phyloP scores from a whole-genome alignment of 768 basidiomycete species.

The Leccinum longicurvipes region DNA sequence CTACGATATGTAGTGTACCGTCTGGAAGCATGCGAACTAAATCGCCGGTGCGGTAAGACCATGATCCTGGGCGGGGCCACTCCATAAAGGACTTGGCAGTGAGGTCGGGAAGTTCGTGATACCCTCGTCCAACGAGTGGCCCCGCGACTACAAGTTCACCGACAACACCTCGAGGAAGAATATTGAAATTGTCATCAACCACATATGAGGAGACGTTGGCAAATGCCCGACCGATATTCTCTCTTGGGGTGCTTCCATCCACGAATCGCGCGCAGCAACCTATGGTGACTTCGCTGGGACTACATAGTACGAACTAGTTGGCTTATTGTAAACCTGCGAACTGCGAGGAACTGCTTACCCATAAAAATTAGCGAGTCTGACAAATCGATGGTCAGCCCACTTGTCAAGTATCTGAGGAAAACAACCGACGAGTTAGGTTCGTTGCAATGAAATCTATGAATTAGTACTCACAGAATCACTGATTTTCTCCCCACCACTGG shows the following conservation, averaged over 20 bases:
- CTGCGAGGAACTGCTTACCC: conserved; percentile 28
- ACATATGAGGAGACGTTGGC: conserved; percentile 35
- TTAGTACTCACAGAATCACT: conserved; percentile 41
- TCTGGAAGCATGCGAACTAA: conserved; percentile 50
- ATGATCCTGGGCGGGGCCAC: conserved; percentile 39
- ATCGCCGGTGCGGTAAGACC: conserved; percentile 51
- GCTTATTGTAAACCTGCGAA: not conserved
- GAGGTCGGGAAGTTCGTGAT: conserved; percentile 42
- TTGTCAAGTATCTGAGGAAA: conserved; percentile 38
- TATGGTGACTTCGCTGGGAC: conserved; percentile 51
- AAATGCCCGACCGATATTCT: conserved; percentile 45
- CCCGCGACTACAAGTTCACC: conserved; percentile 52
- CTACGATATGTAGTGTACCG: conserved; percentile 45
- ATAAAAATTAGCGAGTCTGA: conserved; percentile 49
- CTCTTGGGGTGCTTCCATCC: conserved; percentile 37
- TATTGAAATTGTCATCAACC: conserved; percentile 40
- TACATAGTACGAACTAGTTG: conserved; percentile 12
- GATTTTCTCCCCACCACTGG: conserved; percentile 52
- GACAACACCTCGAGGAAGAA: conserved; percentile 41
- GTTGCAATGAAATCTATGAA: not conserved
- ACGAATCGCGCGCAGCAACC: conserved; percentile 47
- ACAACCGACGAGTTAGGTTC: not conserved
- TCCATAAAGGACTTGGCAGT: conserved; percentile 45
- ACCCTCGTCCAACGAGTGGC: conserved; percentile 48
- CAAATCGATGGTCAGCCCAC: conserved; percentile 44